Base-by-base conservation (phyloP, 768 basidiomycete species). In the Phylloporus arenicola region DNA sequence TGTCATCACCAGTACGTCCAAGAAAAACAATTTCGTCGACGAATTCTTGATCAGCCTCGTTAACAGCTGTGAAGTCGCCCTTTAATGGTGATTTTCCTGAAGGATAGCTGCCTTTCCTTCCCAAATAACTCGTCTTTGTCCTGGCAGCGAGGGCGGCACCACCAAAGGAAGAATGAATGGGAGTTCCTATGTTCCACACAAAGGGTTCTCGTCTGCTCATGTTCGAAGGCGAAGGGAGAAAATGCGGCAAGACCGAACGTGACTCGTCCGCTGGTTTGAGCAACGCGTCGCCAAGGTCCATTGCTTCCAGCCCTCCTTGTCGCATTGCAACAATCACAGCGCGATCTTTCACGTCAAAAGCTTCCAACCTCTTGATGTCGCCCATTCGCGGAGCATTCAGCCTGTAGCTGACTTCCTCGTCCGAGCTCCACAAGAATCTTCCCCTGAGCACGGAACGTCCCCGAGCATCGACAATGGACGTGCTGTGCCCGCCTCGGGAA, bases 401-500 rank as follows among this genome's bases (percentile, higher is more conserved):
- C 38, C 68, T 72, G 3, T 70, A 59, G 19, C 75, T 72, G 13
- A 73, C 70, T 19, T 71, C 69, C 12, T 81, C 81, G 43, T 90
- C 88, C 1, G 73, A 63, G 50, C 83, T 91, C 90, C 90, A 92
- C 50, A 86, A 16, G 55, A 92, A 83, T 45, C 83, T 80, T 31
- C 84, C 84, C 56, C 91, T 87, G 11, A 92, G 75, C 10, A 92
- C 90, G 12, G 90, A 88, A 47, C 88, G 72, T 37, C 90, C 90
- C 17, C 88, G 80, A n/a, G 84, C 80, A 62, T 92, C 90, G 16
- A 92, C 90, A 46, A 92, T 88, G 5, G 86, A 75, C 0, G 90
- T 92, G 59, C 89, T 92, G 60, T 91, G 88, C 1, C 90, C 90
- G 19, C 90, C 90, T n/a, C 90, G 83, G 10, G 88, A 86, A 10